Percentiles rank a stretch among this genome's conserved stretches.
Evolutionary conservation across 768 basidiomycete genomes (phyloP).

Genomic region (Lactarius indigo): DNA sequence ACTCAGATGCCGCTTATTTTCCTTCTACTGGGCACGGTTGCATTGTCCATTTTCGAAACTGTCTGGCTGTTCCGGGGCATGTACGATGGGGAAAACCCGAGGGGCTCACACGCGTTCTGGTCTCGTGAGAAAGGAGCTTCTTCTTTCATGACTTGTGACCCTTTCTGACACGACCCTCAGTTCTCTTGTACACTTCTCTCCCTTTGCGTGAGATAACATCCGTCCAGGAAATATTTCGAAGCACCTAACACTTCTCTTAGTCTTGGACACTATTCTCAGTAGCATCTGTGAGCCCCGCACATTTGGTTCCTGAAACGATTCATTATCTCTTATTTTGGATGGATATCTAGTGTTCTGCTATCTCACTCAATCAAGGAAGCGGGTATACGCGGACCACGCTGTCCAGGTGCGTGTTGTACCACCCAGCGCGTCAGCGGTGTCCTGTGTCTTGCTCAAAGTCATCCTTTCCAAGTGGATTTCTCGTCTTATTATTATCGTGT

Average conservation of each 20-base stretch:
- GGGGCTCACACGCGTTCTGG: not conserved
- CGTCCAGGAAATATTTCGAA: not conserved
- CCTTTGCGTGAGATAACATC: not conserved
- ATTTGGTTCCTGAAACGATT: not conserved
- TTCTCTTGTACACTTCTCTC: not conserved
- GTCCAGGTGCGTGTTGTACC: not conserved
- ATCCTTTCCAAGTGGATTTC: not conserved
- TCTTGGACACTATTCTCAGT: constrained; percentile 5
- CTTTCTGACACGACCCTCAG: not conserved
- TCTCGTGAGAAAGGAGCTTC: not conserved
- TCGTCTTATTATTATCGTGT: not conserved
- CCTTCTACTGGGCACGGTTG: not conserved
- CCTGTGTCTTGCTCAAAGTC: not conserved
- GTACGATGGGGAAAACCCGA: not conserved
- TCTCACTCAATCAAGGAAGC: constrained; percentile 4
- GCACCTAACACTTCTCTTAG: not conserved
- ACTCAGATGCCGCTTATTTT: not conserved
- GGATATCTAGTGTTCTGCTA: not conserved
- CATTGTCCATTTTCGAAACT: not conserved
- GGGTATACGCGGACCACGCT: not conserved
- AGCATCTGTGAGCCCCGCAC: not conserved
- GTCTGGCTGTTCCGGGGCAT: not conserved
- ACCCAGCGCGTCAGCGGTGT: not conserved
- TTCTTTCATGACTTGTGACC: not conserved
- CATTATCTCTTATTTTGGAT: not conserved